Base-by-base conservation (phyloP, 2,329 filamentous ascomycete species). In the Phoma herbarum region DNA sequence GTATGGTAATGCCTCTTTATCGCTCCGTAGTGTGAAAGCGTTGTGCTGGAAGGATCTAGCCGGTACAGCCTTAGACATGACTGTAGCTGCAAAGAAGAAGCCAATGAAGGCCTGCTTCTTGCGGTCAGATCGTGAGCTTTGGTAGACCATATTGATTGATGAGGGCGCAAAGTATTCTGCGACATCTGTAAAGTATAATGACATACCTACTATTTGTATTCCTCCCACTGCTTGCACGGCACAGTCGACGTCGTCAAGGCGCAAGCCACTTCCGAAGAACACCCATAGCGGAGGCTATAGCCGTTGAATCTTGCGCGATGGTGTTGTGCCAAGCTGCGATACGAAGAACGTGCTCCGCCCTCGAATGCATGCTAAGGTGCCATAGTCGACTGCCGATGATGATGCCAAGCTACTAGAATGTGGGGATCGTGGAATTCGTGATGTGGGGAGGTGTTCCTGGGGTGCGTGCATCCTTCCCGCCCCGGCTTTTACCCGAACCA, bases 1-100 rank as follows among this genome's bases (percentile, higher is more conserved):
- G 63, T 78, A 78, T 20, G 74, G 75, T 6, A 71, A 44, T 0
- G 54, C 55, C 37, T 66, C 60, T 6, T 29, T 16, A 12, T 53
- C 20, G 11, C 42, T 53, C 12, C 35, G 39, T 60, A 50, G 52
- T 60, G 26, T 59, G 49, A 26, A 59, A 28, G 12, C 39, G 39
- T 25, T 43, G 42, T 55, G 57, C 23, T 54, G 46, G 51, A 51
- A 55, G 7, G 41, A 18, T 6, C 14, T 48, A n/a, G 39, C 39
- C 41, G 49, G 44, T 0, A 53, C 56, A 42, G 52, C 51, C 43
- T 49, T 55, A 3, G 57, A 28, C 57, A 60, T 23, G n/a, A 47
- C 42, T n/a, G 57, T 55, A n/a, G 52, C 52, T 5, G 57, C 57
- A 20, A 55, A 55, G 51, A 53, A 44, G 2, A 60, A 52, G 42